These are phyloP conservation scores for Pseudopyrenochaeta lycopersici DNA, from an alignment of 2,329 filamentous ascomycete species.

Conservation along the genomic window DNA sequence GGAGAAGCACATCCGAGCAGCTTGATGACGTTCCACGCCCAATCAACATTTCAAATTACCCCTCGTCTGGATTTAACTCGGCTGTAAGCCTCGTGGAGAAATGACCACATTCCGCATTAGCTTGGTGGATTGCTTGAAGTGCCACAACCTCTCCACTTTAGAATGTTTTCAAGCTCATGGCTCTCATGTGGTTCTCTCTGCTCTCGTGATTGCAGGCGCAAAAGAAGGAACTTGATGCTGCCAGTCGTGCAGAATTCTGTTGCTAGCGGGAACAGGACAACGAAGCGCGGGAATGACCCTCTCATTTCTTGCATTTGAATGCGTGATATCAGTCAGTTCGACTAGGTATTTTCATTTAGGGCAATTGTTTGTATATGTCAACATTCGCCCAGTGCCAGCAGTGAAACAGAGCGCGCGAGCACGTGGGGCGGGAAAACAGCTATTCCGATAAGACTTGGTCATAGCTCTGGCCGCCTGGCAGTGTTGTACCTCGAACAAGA, in stretches of 20 bases:
- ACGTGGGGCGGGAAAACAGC: slow-evolving; percentile 18
- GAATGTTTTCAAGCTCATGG: background rate
- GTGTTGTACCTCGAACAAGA: slow-evolving; percentile 18
- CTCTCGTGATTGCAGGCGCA: background rate
- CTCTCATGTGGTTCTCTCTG: background rate
- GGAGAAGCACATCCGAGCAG: slow-evolving; percentile 31
- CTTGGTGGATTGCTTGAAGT: background rate
- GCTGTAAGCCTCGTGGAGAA: slow-evolving; percentile 6
- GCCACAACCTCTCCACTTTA: background rate
- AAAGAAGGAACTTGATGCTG: too few relatives aligned
- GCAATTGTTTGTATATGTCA: too few relatives aligned
- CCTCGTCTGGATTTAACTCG: slow-evolving; percentile 28
- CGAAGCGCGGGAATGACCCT: too few relatives aligned
- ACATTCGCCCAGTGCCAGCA: too few relatives aligned
- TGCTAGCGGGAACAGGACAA: too few relatives aligned
- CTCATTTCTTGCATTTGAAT: too few relatives aligned
- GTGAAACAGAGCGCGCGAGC: slow-evolving; percentile 6
- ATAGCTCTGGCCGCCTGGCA: slow-evolving; percentile 21
- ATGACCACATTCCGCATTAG: slow-evolving; percentile 1
- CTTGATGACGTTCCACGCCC: slow-evolving; percentile 25
- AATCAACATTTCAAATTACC: slow-evolving; percentile 17
- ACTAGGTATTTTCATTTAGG: too few relatives aligned
- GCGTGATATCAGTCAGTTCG: too few relatives aligned
- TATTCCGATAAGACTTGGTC: slow-evolving; percentile 17
- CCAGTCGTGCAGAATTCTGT: too few relatives aligned